Conservation (phyloP, 805 yeast genomes). For the Candida chauliodis region DNA sequence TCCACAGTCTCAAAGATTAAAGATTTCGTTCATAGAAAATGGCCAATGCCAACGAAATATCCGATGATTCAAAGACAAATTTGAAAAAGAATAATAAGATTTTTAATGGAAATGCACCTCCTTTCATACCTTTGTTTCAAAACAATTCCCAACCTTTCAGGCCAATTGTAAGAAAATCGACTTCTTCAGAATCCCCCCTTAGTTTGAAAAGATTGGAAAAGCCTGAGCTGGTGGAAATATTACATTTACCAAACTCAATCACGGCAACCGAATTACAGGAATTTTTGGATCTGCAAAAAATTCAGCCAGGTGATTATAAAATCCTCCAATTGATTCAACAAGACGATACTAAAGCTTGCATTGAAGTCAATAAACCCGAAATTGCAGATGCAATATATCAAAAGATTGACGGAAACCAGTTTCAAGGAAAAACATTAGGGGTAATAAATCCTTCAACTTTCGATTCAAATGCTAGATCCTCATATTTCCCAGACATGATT, state of each 20-base stretch:
- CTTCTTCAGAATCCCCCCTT: not conserved
- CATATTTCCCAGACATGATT: not conserved
- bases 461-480: not conserved
- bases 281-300: not conserved
- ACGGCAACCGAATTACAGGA: not conserved
- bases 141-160: not conserved
- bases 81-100: not conserved
- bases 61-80: no score
- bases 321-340: slow-evolving; percentile 1
- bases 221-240: slow-evolving; percentile 1
- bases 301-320: not conserved
- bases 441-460: not conserved
- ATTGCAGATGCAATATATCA: not conserved
- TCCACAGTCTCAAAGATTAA: no score
- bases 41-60: no score
- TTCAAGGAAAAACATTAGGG: slow-evolving; percentile 2
- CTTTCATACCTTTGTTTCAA: slow-evolving; percentile 1
- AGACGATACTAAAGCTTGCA: not conserved
- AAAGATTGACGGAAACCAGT: slow-evolving; percentile 2
- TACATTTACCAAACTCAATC: slow-evolving; percentile 1
- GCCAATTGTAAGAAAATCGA: not conserved
- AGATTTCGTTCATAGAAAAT: no score
- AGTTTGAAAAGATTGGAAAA: not conserved
- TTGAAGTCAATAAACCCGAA: not conserved
- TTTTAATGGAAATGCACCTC: not conserved